A percentile compares a stretch with the other conserved stretches of the same genome.
These are phyloP conservation scores for Suillus decipiens DNA, from an alignment of 768 basidiomycete genomes.

Conservation along the genomic window DNA sequence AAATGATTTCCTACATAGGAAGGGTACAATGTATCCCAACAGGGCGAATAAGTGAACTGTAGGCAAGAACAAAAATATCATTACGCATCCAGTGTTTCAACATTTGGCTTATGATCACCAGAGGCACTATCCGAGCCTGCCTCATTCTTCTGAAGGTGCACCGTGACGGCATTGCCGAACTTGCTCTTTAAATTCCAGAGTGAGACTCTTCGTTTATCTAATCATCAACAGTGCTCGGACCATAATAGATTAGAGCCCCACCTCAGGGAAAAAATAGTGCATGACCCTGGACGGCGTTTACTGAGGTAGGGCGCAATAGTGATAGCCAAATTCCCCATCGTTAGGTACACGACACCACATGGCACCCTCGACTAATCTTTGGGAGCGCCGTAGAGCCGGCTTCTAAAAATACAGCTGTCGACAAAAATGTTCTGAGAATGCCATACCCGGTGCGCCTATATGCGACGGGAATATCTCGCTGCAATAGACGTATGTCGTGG, in stretches of 20 bases:
- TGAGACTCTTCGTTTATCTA: background rate
- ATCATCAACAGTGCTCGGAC: background rate
- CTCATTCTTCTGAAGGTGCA: conserved; percentile 4
- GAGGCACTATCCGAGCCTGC: background rate
- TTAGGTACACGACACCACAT: conserved; percentile 2
- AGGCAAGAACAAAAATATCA: background rate
- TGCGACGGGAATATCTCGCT: conserved; percentile 6
- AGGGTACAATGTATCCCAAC: background rate
- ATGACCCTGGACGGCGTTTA: background rate
- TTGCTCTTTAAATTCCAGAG: too few species aligned
- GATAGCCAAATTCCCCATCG: background rate
- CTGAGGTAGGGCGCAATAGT: too few species aligned
- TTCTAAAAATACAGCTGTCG: conserved; percentile 5
- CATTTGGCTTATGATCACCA: background rate
- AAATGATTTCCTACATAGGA: background rate
- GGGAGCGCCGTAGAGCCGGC: background rate
- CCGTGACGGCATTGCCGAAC: background rate
- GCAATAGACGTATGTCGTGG: conserved; percentile 1
- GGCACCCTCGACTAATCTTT: background rate
- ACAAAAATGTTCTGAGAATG: conserved; percentile 8
- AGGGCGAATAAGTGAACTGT: background rate
- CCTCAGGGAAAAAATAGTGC: conserved; percentile 8
- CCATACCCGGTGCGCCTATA: background rate
- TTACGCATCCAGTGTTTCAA: too few species aligned
- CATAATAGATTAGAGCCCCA: background rate